A percentile compares a stretch with the other conserved stretches of the same genome.
These are phyloP conservation scores for Arachis hypogaea DNA, from an alignment of 306 rosid species.

Conservation along the genomic window DNA sequence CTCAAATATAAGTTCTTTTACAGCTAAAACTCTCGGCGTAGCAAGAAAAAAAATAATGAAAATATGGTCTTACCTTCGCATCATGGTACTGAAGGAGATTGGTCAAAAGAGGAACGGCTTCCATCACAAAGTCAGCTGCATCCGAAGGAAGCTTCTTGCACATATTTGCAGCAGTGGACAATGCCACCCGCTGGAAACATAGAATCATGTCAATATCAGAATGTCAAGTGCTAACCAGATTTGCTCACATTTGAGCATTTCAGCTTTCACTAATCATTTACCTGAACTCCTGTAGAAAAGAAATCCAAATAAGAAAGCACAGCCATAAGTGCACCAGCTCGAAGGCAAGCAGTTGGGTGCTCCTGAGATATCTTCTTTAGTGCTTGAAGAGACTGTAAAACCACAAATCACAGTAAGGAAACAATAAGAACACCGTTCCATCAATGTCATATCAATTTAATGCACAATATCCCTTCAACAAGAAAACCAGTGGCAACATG, in stretches of 20 bases:
- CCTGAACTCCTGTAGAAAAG: constrained; percentile 99
- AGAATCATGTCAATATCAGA: constrained; percentile 18
- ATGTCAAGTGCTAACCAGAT: background rate
- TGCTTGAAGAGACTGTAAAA: constrained; percentile 94
- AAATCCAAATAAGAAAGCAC: constrained; percentile 96
- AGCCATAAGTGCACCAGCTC: constrained; percentile 99
- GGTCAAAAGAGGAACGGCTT: constrained; percentile 93
- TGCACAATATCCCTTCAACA: background rate
- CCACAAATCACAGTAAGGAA: constrained; percentile 39
- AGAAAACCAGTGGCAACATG: background rate
- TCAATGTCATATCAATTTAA: background rate
- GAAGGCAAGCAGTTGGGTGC: constrained; percentile 96
- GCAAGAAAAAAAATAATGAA: constrained; percentile 13
- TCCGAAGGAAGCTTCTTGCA: constrained; percentile 99
- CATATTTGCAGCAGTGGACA: constrained; percentile 99
- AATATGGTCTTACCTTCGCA: constrained; percentile 64
- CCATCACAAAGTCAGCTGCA: constrained; percentile 99
- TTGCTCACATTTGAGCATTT: background rate
- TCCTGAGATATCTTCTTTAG: constrained; percentile 97
- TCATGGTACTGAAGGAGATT: constrained; percentile 98
- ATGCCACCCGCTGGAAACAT: constrained; percentile 84
- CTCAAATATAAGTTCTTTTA: background rate
- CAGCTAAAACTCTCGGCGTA: background rate
- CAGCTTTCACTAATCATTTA: constrained; percentile 34
- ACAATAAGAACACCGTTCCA: constrained; percentile 6